Evolutionary conservation across 192 early-diverging fungal species (phyloP).

Genomic region (Coemansia sp.): DNA sequence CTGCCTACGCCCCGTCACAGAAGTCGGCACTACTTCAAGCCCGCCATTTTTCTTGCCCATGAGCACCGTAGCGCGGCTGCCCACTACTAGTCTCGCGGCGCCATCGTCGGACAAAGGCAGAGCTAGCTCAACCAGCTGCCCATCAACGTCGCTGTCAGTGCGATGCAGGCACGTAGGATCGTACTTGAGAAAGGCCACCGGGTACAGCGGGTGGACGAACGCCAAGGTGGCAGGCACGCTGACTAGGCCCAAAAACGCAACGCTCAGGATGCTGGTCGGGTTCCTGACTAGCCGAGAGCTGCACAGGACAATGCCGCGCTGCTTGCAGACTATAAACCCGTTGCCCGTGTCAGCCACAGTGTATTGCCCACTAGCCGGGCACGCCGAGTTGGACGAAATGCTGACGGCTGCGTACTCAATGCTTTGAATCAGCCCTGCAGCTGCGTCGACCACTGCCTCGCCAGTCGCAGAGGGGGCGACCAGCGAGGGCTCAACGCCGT

Average conservation of each 20-base stretch:
- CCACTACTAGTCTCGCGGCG: slow-evolving; percentile 5
- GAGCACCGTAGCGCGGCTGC: slow-evolving; percentile 12
- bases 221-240: slow-evolving; percentile 74
- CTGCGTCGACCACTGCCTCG: not conserved
- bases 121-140: not conserved
- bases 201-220: slow-evolving; percentile 75
- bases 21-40: not conserved
- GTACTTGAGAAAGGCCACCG: slow-evolving; percentile 29
- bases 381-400: slow-evolving; percentile 9
- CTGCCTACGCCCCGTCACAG: slow-evolving; percentile 14
- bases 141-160: not conserved
- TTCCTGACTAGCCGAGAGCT: slow-evolving; percentile 74
- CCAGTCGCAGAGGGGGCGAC: not conserved
- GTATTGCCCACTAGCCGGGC: slow-evolving; percentile 19
- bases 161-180: slow-evolving; percentile 5
- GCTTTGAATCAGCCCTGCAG: not conserved
- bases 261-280: slow-evolving; percentile 71
- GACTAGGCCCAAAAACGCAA: slow-evolving; percentile 82
- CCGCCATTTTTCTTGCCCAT: not conserved
- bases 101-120: not conserved
- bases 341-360: slow-evolving; percentile 52
- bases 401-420: slow-evolving; percentile 15
- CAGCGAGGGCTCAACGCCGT: not conserved
- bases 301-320: slow-evolving; percentile 75
- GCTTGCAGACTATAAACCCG: slow-evolving; percentile 67